Evolutionary conservation across 805 yeast genomes (phyloP).

Genomic region (Yarrowia alimentaria): DNA sequence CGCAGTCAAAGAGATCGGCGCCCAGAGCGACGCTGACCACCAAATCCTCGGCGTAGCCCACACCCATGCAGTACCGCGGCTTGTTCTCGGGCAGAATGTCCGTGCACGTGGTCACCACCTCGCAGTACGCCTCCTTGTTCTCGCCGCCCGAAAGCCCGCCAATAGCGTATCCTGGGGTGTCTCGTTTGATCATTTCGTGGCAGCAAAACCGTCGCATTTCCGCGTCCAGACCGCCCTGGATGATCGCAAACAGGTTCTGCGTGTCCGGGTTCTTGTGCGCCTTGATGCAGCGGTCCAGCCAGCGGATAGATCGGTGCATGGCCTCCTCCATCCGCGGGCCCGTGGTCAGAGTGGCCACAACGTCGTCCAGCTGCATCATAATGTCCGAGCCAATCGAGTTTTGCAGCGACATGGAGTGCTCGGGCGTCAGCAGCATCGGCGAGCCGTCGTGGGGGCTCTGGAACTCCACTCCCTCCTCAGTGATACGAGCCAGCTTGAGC

Average conservation of each 20-base stretch:
- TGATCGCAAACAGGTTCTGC: slow-evolving; percentile 47
- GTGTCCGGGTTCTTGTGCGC: slow-evolving; percentile 46
- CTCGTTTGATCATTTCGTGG: slow-evolving; percentile 44
- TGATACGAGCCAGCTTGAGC: slow-evolving; percentile 46
- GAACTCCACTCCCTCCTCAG: slow-evolving; percentile 49
- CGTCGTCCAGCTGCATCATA: slow-evolving; percentile 50
- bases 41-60: slow-evolving; percentile 49
- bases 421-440: slow-evolving; percentile 49
- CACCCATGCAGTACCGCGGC: slow-evolving; percentile 50
- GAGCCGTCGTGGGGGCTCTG: slow-evolving; percentile 48
- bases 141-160: slow-evolving; percentile 51
- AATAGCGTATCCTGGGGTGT: slow-evolving; percentile 49
- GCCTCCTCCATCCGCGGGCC: slow-evolving; percentile 50
- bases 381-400: slow-evolving; percentile 48
- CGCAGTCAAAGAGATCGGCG: slow-evolving; percentile 49
- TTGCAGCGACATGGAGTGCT: slow-evolving; percentile 48
- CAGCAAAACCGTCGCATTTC: slow-evolving; percentile 44
- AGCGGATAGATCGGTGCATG: slow-evolving; percentile 45
- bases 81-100: slow-evolving; percentile 44
- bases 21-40: slow-evolving; percentile 49
- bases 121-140: slow-evolving; percentile 44
- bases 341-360: slow-evolving; percentile 46
- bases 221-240: slow-evolving; percentile 48
- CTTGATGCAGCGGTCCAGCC: slow-evolving; percentile 47
- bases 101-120: slow-evolving; percentile 44